Base-by-base conservation (phyloP, 1,139 yeast genomes). In the Saccharomyces hybrid region DNA sequence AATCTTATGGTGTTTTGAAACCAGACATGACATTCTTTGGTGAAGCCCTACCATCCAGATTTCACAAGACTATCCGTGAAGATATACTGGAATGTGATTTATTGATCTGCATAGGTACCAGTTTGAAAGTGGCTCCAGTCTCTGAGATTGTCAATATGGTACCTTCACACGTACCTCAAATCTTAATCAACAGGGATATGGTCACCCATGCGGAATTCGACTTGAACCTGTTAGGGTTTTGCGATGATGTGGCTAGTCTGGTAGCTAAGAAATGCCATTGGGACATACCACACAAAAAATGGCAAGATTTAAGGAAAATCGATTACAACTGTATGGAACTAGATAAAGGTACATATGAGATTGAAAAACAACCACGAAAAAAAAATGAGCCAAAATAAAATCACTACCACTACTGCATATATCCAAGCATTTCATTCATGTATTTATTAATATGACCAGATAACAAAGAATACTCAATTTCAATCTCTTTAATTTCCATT, bases 1-100 rank as follows among this genome's bases (percentile, higher is more conserved):
- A 74, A 50, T 79, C 84, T 7, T 84, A 70, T 66, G 96, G 96
- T 9, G 93, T 91, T 2, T 78, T 88, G 77, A 93, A 93, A 67
- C 99, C 99, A 0, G 96, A 93, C 68, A 91, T 93, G 55, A 91
- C 97, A 0, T 93, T 93, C 66, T 93, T 93, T 64, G 96, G 96
- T 5, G 98, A 93, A 67, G 81, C 84, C 13, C 75, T 93, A 55
- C 97, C 98, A 0, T 71, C 75, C 13, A 70, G 77, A 51, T 90
- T 86, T 65, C 93, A 88, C 61, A 79, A 80, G 49, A 72, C 78
- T 29, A 77, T 88, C 38, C 74, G 76, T 46, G 71, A 76, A 50
- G 93, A 85, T 64, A 74, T 85, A 3, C 65, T 73, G 14, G 75
- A 80, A 31, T 89, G 96, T 72, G 98, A 93, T 71, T 73, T 93